Evolutionary conservation across 2,329 filamentous ascomycete species (phyloP).

Genomic region (Huntiella savannae): DNA sequence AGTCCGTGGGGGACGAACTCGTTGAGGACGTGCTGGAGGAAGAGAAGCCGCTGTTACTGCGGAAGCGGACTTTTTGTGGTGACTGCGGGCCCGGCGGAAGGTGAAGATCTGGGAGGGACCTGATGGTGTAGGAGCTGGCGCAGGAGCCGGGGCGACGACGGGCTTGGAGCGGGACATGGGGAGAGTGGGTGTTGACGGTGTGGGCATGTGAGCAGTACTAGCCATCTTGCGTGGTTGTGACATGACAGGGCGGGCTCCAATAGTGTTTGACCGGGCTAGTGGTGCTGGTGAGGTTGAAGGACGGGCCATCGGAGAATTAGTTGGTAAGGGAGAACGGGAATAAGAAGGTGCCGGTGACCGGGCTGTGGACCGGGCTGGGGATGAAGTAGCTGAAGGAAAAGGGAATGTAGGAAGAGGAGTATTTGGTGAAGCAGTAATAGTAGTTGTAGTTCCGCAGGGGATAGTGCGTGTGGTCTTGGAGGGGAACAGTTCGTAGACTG

Average conservation of each 20-base stretch:
- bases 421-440: no score
- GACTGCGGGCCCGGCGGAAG: background rate
- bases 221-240: conserved; percentile 3
- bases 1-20: background rate
- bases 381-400: no score
- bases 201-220: conserved; percentile 1
- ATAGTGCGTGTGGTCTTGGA: no score
- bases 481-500: no score
- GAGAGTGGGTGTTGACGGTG: background rate
- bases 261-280: conserved; percentile 4
- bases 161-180: background rate
- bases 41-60: background rate
- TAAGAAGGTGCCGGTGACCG: no score
- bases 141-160: background rate
- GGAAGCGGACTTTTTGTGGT: conserved; percentile 1
- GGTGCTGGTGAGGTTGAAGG: background rate
- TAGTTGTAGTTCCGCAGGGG: no score
- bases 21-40: background rate
- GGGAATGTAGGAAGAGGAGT: no score
- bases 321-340: no score
- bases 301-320: no score
- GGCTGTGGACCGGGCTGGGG: no score
- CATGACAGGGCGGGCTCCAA: conserved; percentile 2
- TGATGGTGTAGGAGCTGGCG: background rate
- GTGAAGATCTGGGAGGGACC: background rate